Conservation (phyloP, 1,284 basidiomycete genomes). For the Fomitopsis palustris region DNA sequence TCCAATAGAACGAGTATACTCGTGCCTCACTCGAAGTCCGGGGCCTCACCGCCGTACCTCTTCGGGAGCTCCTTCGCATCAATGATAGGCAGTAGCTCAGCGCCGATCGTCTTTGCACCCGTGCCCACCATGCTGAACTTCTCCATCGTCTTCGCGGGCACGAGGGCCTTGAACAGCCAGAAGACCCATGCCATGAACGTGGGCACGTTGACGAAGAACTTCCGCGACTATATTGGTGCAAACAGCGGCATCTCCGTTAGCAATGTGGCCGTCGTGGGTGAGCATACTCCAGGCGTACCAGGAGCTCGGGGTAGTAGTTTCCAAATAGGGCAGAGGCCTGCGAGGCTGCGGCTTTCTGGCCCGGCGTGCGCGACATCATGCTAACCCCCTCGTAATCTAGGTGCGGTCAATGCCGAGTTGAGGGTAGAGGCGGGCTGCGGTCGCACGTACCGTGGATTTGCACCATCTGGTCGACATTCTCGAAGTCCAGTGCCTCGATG, state of each 20-base stretch:
- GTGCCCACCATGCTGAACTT: conserved; percentile 78
- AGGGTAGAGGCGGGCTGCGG: not conserved
- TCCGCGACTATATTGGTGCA: conserved; percentile 47
- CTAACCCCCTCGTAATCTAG: conserved; percentile 77
- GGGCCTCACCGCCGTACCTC: conserved; percentile 59
- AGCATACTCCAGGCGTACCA: conserved; percentile 45
- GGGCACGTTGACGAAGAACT: conserved; percentile 80
- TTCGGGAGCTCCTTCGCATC: conserved; percentile 55
- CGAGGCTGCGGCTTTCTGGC: conserved; percentile 69
- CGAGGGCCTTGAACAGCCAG: conserved; percentile 75
- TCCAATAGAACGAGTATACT: no score
- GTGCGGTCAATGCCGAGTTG: not conserved
- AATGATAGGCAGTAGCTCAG: conserved; percentile 54
- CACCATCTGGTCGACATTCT: conserved; percentile 67
- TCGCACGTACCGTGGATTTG: conserved; percentile 62
- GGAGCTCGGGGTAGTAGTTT: conserved; percentile 72
- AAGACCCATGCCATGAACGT: conserved; percentile 73
- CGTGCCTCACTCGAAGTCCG: conserved; percentile 18
- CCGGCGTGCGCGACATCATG: conserved; percentile 49
- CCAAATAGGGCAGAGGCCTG: conserved; percentile 71
- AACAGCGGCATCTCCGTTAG: not conserved
- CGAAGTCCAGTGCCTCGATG: conserved; percentile 64
- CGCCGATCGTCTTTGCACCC: conserved; percentile 51
- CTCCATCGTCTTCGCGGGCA: conserved; percentile 64
- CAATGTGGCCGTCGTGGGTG: not conserved